phyloP scores from a whole-genome alignment of 805 yeast species.

The Teunomyces pallodes region DNA sequence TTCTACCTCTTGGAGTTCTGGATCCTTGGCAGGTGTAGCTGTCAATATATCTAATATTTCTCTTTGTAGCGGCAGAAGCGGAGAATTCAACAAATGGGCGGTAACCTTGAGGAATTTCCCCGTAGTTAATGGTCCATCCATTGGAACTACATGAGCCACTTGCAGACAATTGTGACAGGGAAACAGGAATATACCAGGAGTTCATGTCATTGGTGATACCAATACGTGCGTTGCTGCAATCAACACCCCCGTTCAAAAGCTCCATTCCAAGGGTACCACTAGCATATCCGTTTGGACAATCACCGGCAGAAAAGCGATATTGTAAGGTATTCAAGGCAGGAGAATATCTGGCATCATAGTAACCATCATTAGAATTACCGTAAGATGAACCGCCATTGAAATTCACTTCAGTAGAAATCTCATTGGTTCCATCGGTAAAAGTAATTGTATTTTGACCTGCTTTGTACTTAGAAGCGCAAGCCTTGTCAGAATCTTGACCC shows the following conservation, averaged over 20 bases:
- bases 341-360: conserved; percentile 5
- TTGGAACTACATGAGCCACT: conserved; percentile 14
- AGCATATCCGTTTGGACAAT: conserved; percentile 20
- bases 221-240: conserved; percentile 19
- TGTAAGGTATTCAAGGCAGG: conserved; percentile 11
- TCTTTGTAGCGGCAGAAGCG: neutral
- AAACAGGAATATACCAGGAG: conserved; percentile 18
- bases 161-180: neutral
- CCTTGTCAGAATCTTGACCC: conserved; percentile 11
- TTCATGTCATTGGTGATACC: conserved; percentile 20
- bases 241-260: conserved; percentile 11
- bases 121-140: conserved; percentile 8
- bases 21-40: conserved; percentile 11
- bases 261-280: conserved; percentile 22
- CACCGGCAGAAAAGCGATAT: conserved; percentile 9
- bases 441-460: conserved; percentile 20
- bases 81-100: conserved; percentile 15
- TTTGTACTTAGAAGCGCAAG: conserved; percentile 15
- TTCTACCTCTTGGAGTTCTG: neutral
- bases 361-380: neutral
- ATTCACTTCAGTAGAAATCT: conserved; percentile 5
- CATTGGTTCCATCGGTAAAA: conserved; percentile 13
- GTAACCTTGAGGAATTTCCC: conserved; percentile 27
- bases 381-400: conserved; percentile 1
- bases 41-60: conserved; percentile 8